Evolutionary conservation across 177 flowering plant species (phyloP).

Genomic region (Tripterygium wilfordii): DNA sequence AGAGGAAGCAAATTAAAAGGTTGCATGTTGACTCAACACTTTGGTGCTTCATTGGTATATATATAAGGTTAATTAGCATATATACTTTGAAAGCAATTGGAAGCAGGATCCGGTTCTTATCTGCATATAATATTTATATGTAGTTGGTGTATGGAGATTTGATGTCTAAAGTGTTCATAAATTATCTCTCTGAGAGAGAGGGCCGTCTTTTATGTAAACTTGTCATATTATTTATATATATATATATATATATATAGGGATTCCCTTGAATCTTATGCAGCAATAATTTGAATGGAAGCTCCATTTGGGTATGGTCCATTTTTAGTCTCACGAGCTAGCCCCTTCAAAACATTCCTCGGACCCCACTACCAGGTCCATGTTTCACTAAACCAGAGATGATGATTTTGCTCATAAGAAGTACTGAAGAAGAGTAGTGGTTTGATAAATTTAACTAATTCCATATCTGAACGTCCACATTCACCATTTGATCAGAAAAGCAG

Average conservation of each 20-base stretch:
- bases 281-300: neutral
- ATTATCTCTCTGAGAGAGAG: slow-evolving; percentile 17
- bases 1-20: neutral
- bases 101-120: slow-evolving; percentile 37
- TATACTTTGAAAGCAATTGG: slow-evolving; percentile 13
- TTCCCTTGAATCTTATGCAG: slow-evolving; percentile 20
- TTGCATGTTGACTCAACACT: too few relatives aligned
- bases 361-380: neutral
- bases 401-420: neutral
- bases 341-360: neutral
- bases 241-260: too few relatives aligned
- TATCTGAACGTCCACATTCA: too few relatives aligned
- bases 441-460: too few relatives aligned
- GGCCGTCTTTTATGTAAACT: slow-evolving; percentile 8
- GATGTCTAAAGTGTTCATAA: slow-evolving; percentile 27
- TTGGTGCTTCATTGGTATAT: too few relatives aligned
- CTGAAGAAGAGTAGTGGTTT: slow-evolving; percentile 3
- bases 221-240: too few relatives aligned
- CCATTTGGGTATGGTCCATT: neutral
- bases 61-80: too few relatives aligned
- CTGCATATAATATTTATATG: slow-evolving; percentile 12
- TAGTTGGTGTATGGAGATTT: slow-evolving; percentile 16
- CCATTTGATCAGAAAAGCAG: slow-evolving; percentile 3
- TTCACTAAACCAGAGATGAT: neutral
- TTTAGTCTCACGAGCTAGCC: slow-evolving; percentile 13